phyloP scores from a whole-genome alignment of 2,329 filamentous ascomycete genomes.

The Pseudogymnoascus pannorum region DNA sequence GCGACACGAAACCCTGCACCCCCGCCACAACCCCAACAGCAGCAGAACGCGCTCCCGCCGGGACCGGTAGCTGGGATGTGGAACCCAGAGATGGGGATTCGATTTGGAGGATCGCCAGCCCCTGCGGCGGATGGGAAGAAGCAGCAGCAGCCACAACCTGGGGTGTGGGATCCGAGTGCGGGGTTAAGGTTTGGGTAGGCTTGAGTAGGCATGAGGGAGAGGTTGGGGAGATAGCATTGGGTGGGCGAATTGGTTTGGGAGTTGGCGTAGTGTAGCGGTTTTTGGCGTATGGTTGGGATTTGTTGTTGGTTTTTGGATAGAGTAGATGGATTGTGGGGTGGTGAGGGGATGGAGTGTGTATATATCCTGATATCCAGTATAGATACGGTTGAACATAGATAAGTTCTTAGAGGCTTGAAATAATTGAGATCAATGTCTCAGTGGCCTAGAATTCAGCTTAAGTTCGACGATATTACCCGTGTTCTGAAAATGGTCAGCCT shows the following conservation, averaged over 20 bases:
- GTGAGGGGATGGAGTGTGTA: neutral
- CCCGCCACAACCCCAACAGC: conserved; percentile 18
- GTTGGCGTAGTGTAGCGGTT: neutral
- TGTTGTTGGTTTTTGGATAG: neutral
- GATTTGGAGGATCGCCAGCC: conserved; percentile 50
- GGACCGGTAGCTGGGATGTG: conserved; percentile 52
- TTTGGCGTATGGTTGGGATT: neutral
- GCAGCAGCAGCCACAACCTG: neutral
- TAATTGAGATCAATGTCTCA: too few relatives aligned
- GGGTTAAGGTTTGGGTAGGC: conserved; percentile 25
- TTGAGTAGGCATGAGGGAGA: neutral
- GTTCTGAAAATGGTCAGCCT: too few relatives aligned
- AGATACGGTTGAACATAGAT: too few relatives aligned
- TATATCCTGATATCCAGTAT: neutral
- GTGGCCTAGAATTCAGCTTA: too few relatives aligned
- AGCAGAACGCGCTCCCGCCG: conserved; percentile 32
- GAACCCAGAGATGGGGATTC: conserved; percentile 75
- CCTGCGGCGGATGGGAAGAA: conserved; percentile 13
- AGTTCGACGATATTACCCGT: too few relatives aligned
- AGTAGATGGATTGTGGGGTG: neutral
- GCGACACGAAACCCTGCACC: neutral
- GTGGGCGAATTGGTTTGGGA: neutral
- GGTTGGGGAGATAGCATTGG: neutral
- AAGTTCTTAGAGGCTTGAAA: too few relatives aligned
- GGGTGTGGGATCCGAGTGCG: conserved; percentile 25